Conservation (phyloP, 176 grass and related monocot species). For the Hyparrhenia diplandra region DNA sequence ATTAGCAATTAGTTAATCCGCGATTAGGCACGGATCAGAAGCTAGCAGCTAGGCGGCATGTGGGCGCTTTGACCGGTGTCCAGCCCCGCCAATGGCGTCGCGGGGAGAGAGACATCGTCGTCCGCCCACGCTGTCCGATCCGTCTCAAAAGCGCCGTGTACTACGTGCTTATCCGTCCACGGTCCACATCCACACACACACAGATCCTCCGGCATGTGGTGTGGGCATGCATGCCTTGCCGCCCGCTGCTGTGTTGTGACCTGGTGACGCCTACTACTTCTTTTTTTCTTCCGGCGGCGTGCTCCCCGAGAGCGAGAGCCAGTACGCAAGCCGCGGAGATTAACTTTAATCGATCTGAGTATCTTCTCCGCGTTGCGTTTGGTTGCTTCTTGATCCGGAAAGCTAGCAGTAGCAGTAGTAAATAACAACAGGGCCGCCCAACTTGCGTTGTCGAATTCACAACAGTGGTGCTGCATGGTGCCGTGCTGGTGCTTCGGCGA, state of each 20-base stretch:
- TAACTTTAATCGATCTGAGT: constrained; percentile 1
- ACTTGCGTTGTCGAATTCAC: constrained; percentile 13
- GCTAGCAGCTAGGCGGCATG: neutral
- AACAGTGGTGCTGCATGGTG: neutral
- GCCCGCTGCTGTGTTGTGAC: neutral
- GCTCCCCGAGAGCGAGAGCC: neutral
- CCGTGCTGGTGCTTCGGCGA: neutral
- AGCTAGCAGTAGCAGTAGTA: neutral
- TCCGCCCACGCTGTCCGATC: neutral
- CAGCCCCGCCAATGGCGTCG: constrained; percentile 12
- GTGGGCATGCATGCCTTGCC: too few species aligned
- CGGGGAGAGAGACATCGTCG: neutral
- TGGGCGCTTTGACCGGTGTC: constrained; percentile 19
- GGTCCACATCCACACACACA: too few species aligned
- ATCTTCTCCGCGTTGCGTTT: neutral
- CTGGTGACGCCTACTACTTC: too few species aligned
- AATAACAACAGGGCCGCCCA: neutral
- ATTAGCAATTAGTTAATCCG: neutral
- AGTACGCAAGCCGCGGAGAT: neutral
- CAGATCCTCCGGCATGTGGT: too few species aligned
- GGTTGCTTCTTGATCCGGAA: constrained; percentile 37
- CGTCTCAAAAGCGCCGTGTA: neutral
- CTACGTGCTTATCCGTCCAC: neutral
- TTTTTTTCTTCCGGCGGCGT: too few species aligned
- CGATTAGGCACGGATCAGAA: neutral